Base-by-base conservation (phyloP, 495 filamentous ascomycete species). In the Darksidea phi region DNA sequence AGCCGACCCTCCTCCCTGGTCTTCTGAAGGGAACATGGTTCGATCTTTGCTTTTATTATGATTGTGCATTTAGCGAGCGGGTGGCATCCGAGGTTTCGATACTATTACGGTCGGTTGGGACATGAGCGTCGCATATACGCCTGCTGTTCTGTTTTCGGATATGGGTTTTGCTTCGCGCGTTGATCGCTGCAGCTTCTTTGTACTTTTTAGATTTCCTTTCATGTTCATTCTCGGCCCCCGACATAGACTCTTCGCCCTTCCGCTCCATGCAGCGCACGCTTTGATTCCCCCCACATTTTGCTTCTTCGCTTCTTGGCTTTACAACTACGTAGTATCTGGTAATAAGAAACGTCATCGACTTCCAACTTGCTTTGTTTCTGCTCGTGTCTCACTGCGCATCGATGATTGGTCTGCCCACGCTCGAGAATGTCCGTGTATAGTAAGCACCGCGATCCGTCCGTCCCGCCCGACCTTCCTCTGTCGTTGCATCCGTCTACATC, bases 11-110 rank as follows among this genome's bases (percentile, higher is more conserved):
- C 42, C 15, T 34, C 26, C 48, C 23, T 2, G 20, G 15, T 43
- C 42, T 32, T 18, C 4, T n/a, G 13, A 11, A 28, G 15, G 15
- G 37, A 52, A n/a, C 6, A 7, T 47, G 47, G 53, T 47, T 21
- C 36, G 24, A 45, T 41, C 23, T 59, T 54, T 59, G 41, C 48
- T 64, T 64, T 59, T 54, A 47, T 64, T 49, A 59, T 59, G 55
- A 59, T 59, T 64, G 54, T 64, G 61, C 61, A 64, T 64, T 64
- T 59, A 64, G 61, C 61, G 54, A 42, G 61, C 48, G 61, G 61
- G 55, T 7, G 24, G n/a, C 46, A 47, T 23, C 8, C n/a, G 15
- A 13, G 34, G 45, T 50, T 25, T 17, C 48, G 47, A 41, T 36
- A 52, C 52, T 47, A 57, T 25, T 42, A 56, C 36, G 23, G 24